These are phyloP conservation scores for Dalbergia cultrata DNA, from an alignment of 306 rosid species.

Conservation along the genomic window DNA sequence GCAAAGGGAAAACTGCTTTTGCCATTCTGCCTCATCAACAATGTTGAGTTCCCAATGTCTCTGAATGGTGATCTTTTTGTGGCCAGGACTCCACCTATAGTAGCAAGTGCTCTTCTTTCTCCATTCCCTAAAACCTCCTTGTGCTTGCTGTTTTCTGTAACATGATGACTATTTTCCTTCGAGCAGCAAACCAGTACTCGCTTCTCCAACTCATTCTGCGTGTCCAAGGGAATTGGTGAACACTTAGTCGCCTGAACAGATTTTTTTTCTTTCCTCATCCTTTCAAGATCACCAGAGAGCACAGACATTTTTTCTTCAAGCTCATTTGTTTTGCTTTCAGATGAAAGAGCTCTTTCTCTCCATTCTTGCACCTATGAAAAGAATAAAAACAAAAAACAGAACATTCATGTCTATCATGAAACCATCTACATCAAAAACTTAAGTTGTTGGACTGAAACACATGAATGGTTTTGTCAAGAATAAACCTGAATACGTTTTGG, in stretches of 20 bases:
- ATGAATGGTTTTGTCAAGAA: not conserved
- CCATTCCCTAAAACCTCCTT: slow-evolving; percentile 51
- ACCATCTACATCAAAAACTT: no score
- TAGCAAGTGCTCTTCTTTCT: slow-evolving; percentile 49
- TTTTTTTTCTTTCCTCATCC: slow-evolving; percentile 52
- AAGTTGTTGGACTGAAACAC: no score
- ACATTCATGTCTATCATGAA: not conserved
- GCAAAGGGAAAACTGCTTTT: slow-evolving; percentile 59
- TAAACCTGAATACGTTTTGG: slow-evolving; percentile 6
- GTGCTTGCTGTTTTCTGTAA: slow-evolving; percentile 48
- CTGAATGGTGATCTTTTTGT: slow-evolving; percentile 60
- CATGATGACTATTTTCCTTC: slow-evolving; percentile 62
- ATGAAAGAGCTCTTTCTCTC: slow-evolving; percentile 74
- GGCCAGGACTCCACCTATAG: slow-evolving; percentile 36
- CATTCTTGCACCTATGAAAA: slow-evolving; percentile 83
- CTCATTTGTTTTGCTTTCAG: slow-evolving; percentile 61
- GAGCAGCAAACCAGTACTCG: slow-evolving; percentile 71
- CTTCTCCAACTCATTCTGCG: slow-evolving; percentile 81
- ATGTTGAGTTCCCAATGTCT: slow-evolving; percentile 72
- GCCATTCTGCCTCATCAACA: slow-evolving; percentile 55
- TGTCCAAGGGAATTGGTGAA: slow-evolving; percentile 40
- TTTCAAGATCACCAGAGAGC: slow-evolving; percentile 58
- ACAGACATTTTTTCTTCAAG: slow-evolving; percentile 56
- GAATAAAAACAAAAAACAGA: not conserved
- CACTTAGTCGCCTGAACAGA: slow-evolving; percentile 30